These are phyloP conservation scores for Rhodamnia argentea DNA, from an alignment of 345 rosid species.

Conservation along the genomic window DNA sequence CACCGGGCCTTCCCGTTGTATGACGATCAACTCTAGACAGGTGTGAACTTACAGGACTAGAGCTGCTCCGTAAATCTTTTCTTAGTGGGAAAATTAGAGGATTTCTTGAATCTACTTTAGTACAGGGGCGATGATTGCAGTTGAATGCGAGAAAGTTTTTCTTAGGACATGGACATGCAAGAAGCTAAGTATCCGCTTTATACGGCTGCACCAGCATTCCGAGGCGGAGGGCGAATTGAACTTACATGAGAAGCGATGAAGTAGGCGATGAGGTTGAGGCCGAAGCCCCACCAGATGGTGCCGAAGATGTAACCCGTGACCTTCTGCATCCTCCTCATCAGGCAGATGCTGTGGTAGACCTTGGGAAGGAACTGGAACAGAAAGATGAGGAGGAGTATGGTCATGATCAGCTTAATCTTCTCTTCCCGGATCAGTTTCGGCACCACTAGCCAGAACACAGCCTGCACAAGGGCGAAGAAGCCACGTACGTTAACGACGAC, in stretches of 20 bases:
- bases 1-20: background rate
- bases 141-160: background rate
- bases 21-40: background rate
- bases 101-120: background rate
- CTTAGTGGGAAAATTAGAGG: background rate
- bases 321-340: constrained; percentile 77
- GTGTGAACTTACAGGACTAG: background rate
- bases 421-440: constrained; percentile 60
- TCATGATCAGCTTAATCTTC: constrained; percentile 51
- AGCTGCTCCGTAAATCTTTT: background rate
- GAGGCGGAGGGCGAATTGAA: background rate
- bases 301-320: constrained; percentile 93
- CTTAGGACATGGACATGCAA: background rate
- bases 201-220: background rate
- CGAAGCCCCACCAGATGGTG: constrained; percentile 97
- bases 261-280: constrained; percentile 82
- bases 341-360: constrained; percentile 66
- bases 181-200: background rate
- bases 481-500: no score
- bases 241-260: constrained; percentile 87
- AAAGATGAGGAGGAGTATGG: constrained; percentile 45
- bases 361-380: constrained; percentile 65
- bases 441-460: constrained; percentile 63
- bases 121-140: background rate
- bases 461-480: constrained; percentile 26